A percentile compares a stretch with the other conserved stretches of the same genome.
phyloP scores from a whole-genome alignment of 139 green algal species.

The Picochlorum sp. region DNA sequence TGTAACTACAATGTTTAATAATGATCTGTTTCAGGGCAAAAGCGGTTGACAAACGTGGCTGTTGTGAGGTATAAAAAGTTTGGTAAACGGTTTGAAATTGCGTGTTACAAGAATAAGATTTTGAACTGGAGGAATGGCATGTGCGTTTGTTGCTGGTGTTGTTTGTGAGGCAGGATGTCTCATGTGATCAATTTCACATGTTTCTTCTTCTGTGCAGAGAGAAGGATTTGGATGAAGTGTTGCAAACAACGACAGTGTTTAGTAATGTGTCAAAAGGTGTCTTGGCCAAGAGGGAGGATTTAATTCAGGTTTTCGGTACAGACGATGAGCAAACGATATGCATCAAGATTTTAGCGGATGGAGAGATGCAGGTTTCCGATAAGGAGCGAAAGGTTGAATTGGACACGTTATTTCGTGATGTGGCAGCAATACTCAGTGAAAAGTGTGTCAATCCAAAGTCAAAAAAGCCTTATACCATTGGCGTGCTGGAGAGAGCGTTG shows the following conservation, averaged over 20 bases:
- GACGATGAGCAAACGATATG: constrained; percentile 75
- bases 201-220: constrained; percentile 55
- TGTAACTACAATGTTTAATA: too few species aligned
- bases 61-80: constrained; percentile 86
- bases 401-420: constrained; percentile 82
- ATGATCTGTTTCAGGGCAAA: constrained; percentile 68
- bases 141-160: constrained; percentile 40
- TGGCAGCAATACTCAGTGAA: constrained; percentile 63
- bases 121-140: constrained; percentile 77
- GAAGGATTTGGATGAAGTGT: constrained; percentile 95
- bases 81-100: constrained; percentile 93
- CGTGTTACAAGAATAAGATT: constrained; percentile 99
- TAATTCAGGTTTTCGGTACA: constrained; percentile 84
- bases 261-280: constrained; percentile 91
- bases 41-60: constrained; percentile 96
- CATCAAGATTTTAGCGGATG: constrained; percentile 77
- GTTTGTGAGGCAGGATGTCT: background rate
- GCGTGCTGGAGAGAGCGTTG: constrained; percentile 89
- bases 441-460: constrained; percentile 89
- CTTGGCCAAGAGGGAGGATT: constrained; percentile 81
- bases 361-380: constrained; percentile 92
- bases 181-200: background rate
- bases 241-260: constrained; percentile 93
- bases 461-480: constrained; percentile 83
- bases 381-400: constrained; percentile 85